Percentiles rank a stretch among this genome's conserved stretches.
These are phyloP conservation scores for Vitis hybrid DNA, from an alignment of 177 flowering plant species.

Conservation along the genomic window DNA sequence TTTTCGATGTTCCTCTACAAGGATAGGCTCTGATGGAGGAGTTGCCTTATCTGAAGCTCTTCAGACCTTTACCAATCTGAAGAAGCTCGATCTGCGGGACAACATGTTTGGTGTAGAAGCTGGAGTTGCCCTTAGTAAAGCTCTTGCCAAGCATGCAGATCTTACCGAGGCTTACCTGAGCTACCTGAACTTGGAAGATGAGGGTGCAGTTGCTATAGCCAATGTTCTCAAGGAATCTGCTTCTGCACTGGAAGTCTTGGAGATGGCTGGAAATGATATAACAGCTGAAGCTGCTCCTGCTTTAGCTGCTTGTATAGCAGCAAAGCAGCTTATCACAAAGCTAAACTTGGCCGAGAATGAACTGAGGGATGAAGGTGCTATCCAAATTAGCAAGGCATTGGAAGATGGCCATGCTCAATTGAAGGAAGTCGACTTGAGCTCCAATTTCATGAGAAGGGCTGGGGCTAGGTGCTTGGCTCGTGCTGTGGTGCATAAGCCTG, in stretches of 20 bases:
- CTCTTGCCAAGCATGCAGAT: conserved; percentile 34
- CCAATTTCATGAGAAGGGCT: conserved; percentile 53
- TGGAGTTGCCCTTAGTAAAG: conserved; percentile 60
- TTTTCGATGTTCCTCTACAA: conserved; percentile 95
- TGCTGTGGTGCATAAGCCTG: conserved; percentile 53
- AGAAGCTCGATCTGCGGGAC: conserved; percentile 78
- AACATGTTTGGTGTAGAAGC: conserved; percentile 88
- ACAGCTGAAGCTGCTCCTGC: conserved; percentile 60
- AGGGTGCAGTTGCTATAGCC: conserved; percentile 62
- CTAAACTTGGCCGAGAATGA: conserved; percentile 79
- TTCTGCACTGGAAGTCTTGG: conserved; percentile 62
- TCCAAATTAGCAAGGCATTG: conserved; percentile 54
- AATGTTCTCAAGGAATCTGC: conserved; percentile 57
- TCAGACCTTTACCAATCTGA: conserved; percentile 46
- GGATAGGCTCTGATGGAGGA: conserved; percentile 85
- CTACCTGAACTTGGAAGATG: conserved; percentile 80
- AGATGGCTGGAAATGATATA: conserved; percentile 87
- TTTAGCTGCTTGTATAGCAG: conserved; percentile 56
- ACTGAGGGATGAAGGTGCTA: conserved; percentile 72
- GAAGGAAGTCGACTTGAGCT: conserved; percentile 72
- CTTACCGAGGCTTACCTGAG: conserved; percentile 67
- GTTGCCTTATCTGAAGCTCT: conserved; percentile 66
- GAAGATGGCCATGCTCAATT: conserved; percentile 45
- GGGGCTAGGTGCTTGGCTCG: conserved; percentile 71
- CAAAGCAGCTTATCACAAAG: conserved; percentile 48